Percentiles rank a stretch among this genome's conserved stretches.
These are phyloP conservation scores for Macrocystidia cucumis DNA, from an alignment of 1,284 basidiomycete genomes.

Conservation along the genomic window DNA sequence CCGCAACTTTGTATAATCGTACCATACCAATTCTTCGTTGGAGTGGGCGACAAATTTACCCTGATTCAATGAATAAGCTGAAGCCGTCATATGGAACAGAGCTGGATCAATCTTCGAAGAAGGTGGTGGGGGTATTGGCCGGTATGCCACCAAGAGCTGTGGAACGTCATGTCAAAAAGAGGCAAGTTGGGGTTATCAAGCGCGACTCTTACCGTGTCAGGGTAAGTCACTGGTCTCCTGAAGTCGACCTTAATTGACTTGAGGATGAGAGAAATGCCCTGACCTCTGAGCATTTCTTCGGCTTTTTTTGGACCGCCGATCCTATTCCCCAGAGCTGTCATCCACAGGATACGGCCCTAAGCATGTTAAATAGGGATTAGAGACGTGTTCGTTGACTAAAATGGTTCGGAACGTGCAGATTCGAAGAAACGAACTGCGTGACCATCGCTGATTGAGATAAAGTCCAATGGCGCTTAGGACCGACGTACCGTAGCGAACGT, in stretches of 20 bases:
- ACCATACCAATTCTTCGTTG: slow-evolving; percentile 64
- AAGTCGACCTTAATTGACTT: slow-evolving; percentile 63
- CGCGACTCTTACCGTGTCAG: slow-evolving; percentile 49
- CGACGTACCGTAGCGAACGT: slow-evolving; percentile 57
- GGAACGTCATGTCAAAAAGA: slow-evolving; percentile 1
- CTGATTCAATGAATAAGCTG: slow-evolving; percentile 58
- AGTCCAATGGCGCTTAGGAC: no score
- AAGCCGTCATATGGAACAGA: slow-evolving; percentile 41
- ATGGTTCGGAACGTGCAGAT: slow-evolving; percentile 35
- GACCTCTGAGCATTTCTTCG: slow-evolving; percentile 46
- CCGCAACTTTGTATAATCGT: slow-evolving; percentile 57
- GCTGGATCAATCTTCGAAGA: slow-evolving; percentile 21
- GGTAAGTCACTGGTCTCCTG: slow-evolving; percentile 60
- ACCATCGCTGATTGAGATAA: no score
- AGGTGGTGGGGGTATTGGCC: slow-evolving; percentile 20
- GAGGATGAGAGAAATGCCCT: slow-evolving; percentile 63
- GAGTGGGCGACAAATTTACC: slow-evolving; percentile 53
- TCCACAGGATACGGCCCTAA: slow-evolving; percentile 60
- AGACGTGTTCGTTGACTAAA: background rate
- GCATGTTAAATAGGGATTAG: slow-evolving; percentile 4
- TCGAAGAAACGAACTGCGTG: slow-evolving; percentile 64
- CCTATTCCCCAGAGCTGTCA: slow-evolving; percentile 43
- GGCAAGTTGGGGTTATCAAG: slow-evolving; percentile 1
- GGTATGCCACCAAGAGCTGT: slow-evolving; percentile 59
- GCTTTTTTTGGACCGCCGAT: slow-evolving; percentile 50